Percentiles rank a stretch among this genome's conserved stretches.
phyloP scores from a whole-genome alignment of 2,329 filamentous ascomycete genomes.

The Apiospora hydei region DNA sequence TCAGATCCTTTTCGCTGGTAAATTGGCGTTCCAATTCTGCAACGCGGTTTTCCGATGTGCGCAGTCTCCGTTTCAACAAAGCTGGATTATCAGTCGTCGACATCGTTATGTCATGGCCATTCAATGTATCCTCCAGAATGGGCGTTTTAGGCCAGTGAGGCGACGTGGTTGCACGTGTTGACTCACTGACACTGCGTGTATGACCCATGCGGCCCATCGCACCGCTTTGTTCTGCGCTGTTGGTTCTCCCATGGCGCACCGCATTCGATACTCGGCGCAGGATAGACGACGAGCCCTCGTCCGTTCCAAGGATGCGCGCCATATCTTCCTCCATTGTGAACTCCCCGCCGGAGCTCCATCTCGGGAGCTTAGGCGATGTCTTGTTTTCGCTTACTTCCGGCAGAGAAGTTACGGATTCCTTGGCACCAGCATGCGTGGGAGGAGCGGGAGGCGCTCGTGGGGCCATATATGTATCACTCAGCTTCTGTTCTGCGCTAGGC shows the following conservation, averaged over 20 bases:
- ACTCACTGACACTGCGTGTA: slow-evolving; percentile 70
- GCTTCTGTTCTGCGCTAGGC: slow-evolving; percentile 48
- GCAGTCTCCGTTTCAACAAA: slow-evolving; percentile 76
- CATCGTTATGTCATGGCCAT: slow-evolving; percentile 68
- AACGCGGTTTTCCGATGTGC: slow-evolving; percentile 83
- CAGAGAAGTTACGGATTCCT: slow-evolving; percentile 56
- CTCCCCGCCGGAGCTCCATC: slow-evolving; percentile 82
- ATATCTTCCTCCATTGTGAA: slow-evolving; percentile 97
- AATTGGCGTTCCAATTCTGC: slow-evolving; percentile 87
- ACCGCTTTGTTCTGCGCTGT: slow-evolving; percentile 71
- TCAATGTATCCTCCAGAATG: slow-evolving; percentile 60
- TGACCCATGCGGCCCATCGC: slow-evolving; percentile 56
- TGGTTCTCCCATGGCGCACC: slow-evolving; percentile 89
- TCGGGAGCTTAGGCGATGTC: slow-evolving; percentile 71
- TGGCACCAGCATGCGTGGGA: slow-evolving; percentile 51
- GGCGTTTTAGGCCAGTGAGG: slow-evolving; percentile 76
- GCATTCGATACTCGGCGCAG: slow-evolving; percentile 91
- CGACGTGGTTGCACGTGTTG: slow-evolving; percentile 69
- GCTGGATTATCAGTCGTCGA: slow-evolving; percentile 69
- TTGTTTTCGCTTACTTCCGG: slow-evolving; percentile 53
- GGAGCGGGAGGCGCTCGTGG: slow-evolving; percentile 64
- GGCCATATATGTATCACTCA: slow-evolving; percentile 63
- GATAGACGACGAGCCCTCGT: slow-evolving; percentile 80
- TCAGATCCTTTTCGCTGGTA: slow-evolving; percentile 67
- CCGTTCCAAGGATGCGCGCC: slow-evolving; percentile 82